Base-by-base conservation (phyloP, 1,139 yeast species). In the Suhomyces taliae region DNA sequence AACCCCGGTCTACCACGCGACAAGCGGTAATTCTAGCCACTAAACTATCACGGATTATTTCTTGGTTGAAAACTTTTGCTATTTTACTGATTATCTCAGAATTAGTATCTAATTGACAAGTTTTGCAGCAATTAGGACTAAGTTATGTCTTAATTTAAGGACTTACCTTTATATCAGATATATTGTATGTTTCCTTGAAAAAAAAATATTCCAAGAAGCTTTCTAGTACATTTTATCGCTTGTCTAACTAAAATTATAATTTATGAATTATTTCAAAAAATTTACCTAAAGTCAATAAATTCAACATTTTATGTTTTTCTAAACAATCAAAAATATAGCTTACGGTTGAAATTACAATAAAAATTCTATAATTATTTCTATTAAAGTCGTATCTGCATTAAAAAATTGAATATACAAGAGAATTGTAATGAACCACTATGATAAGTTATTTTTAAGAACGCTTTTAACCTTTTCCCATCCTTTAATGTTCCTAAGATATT, bases 1-100 rank as follows among this genome's bases (percentile, higher is more conserved):
- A 78, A 78, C 82, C 83, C 83, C 81, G 83, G 82, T 78, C 82
- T 74, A 74, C 82, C 82, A 74, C 78, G 82, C 76, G 78, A 69
- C 74, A 69, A 69, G 67, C 74, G 73, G 73, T 60, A 62, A 69
- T 69, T 69, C 74, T 69, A 68, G 72, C 73, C 74, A 68, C 73
- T 69, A 69, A 69, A 69, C 74, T 69, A 69, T 69, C 74, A 57
- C 72, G 74, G 74, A 69, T 11, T 4, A 29, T 4, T 11, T 29
- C 32, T 29, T 29, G n/a, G 1, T 1, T 29, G 5, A 29, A 19
- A 2, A 27, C 4, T 19, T 27, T n/a, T 14, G 8, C 37, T 12
- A 8, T 6, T 11, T 29, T 2, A 6, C 12, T 11, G 5, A 34
- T 29, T 29, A 29, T 9, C 32, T 9, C 32, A 9, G 4, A 29